Base-by-base conservation (phyloP, 805 yeast genomes). In the Candida quercuum region DNA sequence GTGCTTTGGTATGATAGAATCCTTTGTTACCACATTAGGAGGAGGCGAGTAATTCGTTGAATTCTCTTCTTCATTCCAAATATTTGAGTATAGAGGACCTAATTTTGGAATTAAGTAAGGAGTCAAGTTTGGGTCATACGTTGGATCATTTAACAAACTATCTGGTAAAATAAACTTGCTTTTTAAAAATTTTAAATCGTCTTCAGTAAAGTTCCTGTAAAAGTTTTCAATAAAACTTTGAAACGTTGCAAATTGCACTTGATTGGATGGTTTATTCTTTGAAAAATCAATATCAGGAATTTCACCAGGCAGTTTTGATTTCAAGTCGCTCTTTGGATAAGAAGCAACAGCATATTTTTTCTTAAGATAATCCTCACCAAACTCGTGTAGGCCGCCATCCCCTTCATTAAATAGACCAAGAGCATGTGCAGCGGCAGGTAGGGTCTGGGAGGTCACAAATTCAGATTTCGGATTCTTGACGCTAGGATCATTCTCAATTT, bases 241-340 rank as follows among this genome's bases (percentile, higher is more conserved):
- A 56, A 86, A 93, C 0, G 99, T 89, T 11, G 85, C 71, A 56
- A 85, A 88, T 54, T 88, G 96, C 14, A 91, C 93, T 63, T 93
- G 99, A 59, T 87, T 91, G 3, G 87, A 62, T 15, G 89, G 89
- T 52, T 89, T 91, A 12, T 81, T 76, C 44, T 78, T 77, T 5
- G 96, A 81, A 39, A 86, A 87, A 60, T 93, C 98, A 39, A 71
- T 73, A 57, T 85, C 79, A 10, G 99, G 99, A 19, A 88, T 80
- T 25, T 70, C 76, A 3, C 99, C 99, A 0, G 99, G 96, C 22
- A 93, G 66, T 43, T 83, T 60, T 38, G 78, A 82, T 46, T 76
- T 69, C 32, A 93, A 64, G 54, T 89, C 95, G 28, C 69, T 69
- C 23, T 79, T 74, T 0, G 99, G 99, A 56, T 78, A 93, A n/a